Percentiles rank a stretch among this genome's conserved stretches.
Conservation (phyloP, 164 flowering plant species). For the Macadamia integrifolia region DNA sequence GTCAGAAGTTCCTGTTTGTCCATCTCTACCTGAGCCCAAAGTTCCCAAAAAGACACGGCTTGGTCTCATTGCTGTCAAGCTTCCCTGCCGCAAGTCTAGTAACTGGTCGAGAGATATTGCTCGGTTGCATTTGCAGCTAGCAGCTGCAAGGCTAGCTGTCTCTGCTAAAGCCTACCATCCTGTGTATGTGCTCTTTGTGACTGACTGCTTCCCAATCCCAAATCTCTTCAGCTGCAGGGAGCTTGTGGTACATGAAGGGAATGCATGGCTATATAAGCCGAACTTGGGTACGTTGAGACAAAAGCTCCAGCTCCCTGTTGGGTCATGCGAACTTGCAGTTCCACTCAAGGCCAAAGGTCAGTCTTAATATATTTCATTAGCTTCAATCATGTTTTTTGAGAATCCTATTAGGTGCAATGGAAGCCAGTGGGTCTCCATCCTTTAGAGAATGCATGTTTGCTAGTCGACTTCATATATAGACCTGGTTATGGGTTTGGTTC, state of each 20-base stretch:
- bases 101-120: slow-evolving; percentile 63
- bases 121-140: slow-evolving; percentile 57
- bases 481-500: background rate
- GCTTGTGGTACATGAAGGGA: slow-evolving; percentile 32
- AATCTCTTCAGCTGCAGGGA: slow-evolving; percentile 62
- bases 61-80: slow-evolving; percentile 53
- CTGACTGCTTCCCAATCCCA: slow-evolving; percentile 51
- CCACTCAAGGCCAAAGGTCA: slow-evolving; percentile 43
- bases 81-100: slow-evolving; percentile 37
- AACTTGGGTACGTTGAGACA: slow-evolving; percentile 27
- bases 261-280: slow-evolving; percentile 48
- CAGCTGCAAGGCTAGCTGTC: slow-evolving; percentile 54
- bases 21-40: slow-evolving; percentile 30
- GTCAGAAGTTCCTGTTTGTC: slow-evolving; percentile 44
- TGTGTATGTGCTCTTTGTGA: slow-evolving; percentile 39
- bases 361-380: background rate
- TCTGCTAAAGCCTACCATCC: slow-evolving; percentile 26
- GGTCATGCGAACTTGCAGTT: slow-evolving; percentile 55
- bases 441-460: background rate
- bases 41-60: slow-evolving; percentile 24
- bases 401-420: background rate
- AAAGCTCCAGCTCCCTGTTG: slow-evolving; percentile 51
- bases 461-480: no score
- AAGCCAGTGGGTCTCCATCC: background rate
- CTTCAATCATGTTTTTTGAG: background rate